Conservation (phyloP, 345 rosid genomes). For the Rhodomyrtus tomentosa region DNA sequence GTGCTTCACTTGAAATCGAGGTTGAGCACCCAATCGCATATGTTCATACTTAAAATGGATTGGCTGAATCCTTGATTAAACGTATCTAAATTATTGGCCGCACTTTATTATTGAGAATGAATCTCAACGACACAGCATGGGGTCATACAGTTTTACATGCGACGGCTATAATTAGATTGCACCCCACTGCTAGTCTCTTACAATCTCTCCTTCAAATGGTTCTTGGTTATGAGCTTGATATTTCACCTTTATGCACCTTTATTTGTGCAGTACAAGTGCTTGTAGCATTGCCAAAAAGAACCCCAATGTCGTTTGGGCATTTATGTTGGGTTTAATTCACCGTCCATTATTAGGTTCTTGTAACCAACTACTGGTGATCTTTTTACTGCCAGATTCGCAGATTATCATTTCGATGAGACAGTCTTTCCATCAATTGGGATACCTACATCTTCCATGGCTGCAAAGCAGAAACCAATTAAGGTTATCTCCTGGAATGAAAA, state of each 20-base stretch:
- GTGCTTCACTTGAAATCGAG: neutral
- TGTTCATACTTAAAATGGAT: slow-evolving; percentile 1
- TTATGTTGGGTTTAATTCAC: neutral
- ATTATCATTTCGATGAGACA: neutral
- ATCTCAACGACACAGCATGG: neutral
- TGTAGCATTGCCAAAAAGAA: neutral
- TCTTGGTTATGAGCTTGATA: neutral
- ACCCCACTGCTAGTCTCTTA: neutral
- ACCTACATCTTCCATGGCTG: no score
- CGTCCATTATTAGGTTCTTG: neutral
- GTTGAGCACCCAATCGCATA: neutral
- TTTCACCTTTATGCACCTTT: neutral
- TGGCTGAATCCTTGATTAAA: neutral
- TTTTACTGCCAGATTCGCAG: neutral
- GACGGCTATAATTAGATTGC: neutral
- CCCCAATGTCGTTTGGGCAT: neutral
- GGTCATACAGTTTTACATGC: neutral
- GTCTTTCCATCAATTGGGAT: neutral
- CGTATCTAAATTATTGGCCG: neutral
- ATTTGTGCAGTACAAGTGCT: neutral
- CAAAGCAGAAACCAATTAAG: neutral
- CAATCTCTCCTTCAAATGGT: neutral
- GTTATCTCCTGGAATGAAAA: neutral
- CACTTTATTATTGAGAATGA: neutral
- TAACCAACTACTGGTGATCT: neutral